A percentile compares a stretch with the other conserved stretches of the same genome.
Conservation (phyloP, 2,329 filamentous ascomycete species). For the Penicillium sclerotigenum region DNA sequence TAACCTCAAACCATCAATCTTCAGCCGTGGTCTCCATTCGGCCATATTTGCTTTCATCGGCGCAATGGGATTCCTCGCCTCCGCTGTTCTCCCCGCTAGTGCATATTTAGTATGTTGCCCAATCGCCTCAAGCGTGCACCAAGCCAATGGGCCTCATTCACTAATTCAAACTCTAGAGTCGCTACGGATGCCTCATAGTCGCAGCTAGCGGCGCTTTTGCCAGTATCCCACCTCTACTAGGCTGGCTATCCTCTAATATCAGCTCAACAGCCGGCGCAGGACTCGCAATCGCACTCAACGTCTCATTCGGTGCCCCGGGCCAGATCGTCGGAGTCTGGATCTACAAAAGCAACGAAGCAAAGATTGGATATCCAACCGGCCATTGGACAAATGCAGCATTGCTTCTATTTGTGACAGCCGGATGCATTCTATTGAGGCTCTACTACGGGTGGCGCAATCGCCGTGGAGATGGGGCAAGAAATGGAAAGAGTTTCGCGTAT, state of each 20-base stretch:
- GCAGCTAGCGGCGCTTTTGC: conserved; percentile 65
- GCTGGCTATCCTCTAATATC: conserved; percentile 68
- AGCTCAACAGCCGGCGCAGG: conserved; percentile 63
- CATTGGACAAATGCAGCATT: conserved; percentile 65
- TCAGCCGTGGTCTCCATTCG: conserved; percentile 50
- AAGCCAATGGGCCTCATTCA: neutral
- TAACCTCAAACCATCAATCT: neutral
- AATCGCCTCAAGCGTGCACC: neutral
- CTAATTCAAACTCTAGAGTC: conserved; percentile 32
- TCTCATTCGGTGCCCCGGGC: conserved; percentile 64
- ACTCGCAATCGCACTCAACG: conserved; percentile 67
- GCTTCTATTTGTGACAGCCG: conserved; percentile 57
- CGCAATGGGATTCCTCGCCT: conserved; percentile 58
- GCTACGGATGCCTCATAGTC: conserved; percentile 70
- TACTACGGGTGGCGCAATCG: conserved; percentile 55
- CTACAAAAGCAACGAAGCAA: conserved; percentile 62
- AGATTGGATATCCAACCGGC: conserved; percentile 64
- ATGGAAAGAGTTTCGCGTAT: conserved; percentile 28
- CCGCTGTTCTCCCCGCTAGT: conserved; percentile 60
- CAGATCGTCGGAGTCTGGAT: conserved; percentile 74
- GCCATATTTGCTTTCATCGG: conserved; percentile 51
- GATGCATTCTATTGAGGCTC: conserved; percentile 53
- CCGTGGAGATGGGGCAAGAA: conserved; percentile 18
- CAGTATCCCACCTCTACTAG: conserved; percentile 66
- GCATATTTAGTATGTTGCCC: conserved; percentile 48